phyloP scores from a whole-genome alignment of 805 yeast species.

The Yamadazyma akitaensis region DNA sequence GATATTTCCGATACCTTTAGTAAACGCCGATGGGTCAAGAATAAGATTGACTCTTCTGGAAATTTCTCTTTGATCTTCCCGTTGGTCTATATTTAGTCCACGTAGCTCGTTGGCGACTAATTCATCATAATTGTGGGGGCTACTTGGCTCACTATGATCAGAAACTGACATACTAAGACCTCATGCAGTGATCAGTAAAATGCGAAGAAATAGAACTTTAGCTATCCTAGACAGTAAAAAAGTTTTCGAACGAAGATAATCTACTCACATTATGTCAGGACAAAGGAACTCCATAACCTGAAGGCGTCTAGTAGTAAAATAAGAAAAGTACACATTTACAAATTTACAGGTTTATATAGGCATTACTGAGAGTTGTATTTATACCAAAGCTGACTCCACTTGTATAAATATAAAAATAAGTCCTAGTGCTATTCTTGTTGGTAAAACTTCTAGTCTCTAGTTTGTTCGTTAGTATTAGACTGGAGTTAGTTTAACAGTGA shows the following conservation, averaged over 20 bases:
- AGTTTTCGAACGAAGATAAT: too few species aligned
- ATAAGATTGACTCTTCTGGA: conserved; percentile 37
- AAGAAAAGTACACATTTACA: too few species aligned
- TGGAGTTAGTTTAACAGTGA: neutral
- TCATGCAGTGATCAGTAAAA: neutral
- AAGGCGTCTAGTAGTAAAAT: too few species aligned
- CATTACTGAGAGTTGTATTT: too few species aligned
- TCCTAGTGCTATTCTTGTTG: too few species aligned
- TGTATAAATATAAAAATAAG: too few species aligned
- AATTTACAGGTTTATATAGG: too few species aligned
- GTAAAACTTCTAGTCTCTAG: neutral
- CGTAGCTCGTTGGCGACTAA: conserved; percentile 7
- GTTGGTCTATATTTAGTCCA: neutral
- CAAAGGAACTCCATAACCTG: too few species aligned
- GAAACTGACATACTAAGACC: conserved; percentile 1
- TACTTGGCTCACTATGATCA: neutral
- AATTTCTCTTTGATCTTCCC: neutral
- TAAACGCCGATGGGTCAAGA: conserved; percentile 64
- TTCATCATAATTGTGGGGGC: conserved; percentile 13
- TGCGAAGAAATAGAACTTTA: neutral
- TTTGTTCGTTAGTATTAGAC: neutral
- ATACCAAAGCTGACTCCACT: too few species aligned
- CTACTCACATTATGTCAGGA: too few species aligned
- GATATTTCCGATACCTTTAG: conserved; percentile 65
- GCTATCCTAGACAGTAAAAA: neutral